These are phyloP conservation scores for Fusarium decemcellulare DNA, from an alignment of 2,329 filamentous ascomycete species.

Conservation along the genomic window DNA sequence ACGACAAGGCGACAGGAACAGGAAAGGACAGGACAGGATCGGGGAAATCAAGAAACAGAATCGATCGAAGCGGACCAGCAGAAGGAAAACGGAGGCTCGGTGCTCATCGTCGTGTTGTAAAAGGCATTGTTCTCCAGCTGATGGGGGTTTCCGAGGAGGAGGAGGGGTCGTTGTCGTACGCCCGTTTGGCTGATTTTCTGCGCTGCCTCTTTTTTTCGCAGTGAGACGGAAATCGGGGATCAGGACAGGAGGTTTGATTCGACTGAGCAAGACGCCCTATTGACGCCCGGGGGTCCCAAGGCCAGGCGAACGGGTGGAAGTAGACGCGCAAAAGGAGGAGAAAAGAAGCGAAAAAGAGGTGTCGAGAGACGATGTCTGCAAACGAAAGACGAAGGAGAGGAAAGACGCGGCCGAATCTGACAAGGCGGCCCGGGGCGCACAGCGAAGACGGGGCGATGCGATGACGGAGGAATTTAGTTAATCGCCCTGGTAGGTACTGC, in stretches of 20 bases:
- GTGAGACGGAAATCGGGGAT: constrained; percentile 28
- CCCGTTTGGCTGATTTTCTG: constrained; percentile 30
- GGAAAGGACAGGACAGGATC: constrained; percentile 50
- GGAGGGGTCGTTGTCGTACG: constrained; percentile 31
- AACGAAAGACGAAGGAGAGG: constrained; percentile 17
- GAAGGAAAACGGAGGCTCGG: constrained; percentile 63
- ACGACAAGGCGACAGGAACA: constrained; percentile 44
- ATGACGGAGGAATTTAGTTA: constrained; percentile 41
- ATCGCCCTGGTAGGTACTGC: constrained; percentile 5
- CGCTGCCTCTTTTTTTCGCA: constrained; percentile 24
- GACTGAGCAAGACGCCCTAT: constrained; percentile 20
- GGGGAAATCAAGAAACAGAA: constrained; percentile 66
- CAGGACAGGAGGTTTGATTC: constrained; percentile 25
- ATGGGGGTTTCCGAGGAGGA: constrained; percentile 34
- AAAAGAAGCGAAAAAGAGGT: neutral
- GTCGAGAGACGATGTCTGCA: constrained; percentile 3
- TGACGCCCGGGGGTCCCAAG: constrained; percentile 34
- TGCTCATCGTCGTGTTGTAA: constrained; percentile 68
- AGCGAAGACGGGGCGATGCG: constrained; percentile 40
- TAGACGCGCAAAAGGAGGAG: constrained; percentile 14
- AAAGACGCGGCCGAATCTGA: constrained; percentile 19
- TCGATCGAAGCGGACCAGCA: constrained; percentile 67
- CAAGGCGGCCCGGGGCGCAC: constrained; percentile 36
- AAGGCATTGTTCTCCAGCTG: constrained; percentile 52
- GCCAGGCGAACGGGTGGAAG: constrained; percentile 22